Base-by-base conservation (phyloP, 768 basidiomycete species). In the Lactifluus volemus region DNA sequence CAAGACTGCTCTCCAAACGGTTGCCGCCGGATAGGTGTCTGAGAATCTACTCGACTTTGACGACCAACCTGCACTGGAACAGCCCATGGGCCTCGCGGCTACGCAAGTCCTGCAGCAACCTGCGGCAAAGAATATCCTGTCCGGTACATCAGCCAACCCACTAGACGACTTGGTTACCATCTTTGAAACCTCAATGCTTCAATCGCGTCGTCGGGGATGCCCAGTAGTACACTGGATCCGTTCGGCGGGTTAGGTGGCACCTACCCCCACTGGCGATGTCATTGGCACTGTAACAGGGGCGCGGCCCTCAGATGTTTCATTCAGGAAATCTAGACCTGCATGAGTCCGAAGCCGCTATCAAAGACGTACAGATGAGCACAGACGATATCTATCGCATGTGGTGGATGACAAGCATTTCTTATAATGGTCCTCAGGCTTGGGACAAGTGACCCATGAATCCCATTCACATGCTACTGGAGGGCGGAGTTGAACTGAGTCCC, bases 11-110 rank as follows among this genome's bases (percentile, higher is more conserved):
- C 73, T 98, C n/a, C 86, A 94, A 67, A 94, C 93, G 0, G 88
- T 98, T 47, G 92, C 83, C 29, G 85, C 86, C 3, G 96, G 96
- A 10, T 91, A 94, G 73, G 89, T 92, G 73, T 84, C 93, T 14
- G 96, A 98, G 73, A 98, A 98, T 71, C 76, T 97, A 5, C 85
- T 98, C 62, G 94, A 98, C 74, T 94, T 98, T 72, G 92, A 92
- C 72, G 91, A 93, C 65, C 77, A 76, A 14, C 78, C 84, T 2
- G 73, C 78, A 5, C 70, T 75, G 53, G 83, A 86, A 41, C 81
- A 86, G 65, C 84, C 88, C 5, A 85, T 87, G 9, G 87, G 86
- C 10, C 80, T 91, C 39, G 88, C 89, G 2, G 89, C 90, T 4
- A 92, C 89, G 0, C 79, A 86, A 59, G 81, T 88, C 48, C 76